A percentile compares a stretch with the other conserved stretches of the same genome.
phyloP scores from a whole-genome alignment of 495 filamentous ascomycete genomes.

The Penicillium mononematosum region DNA sequence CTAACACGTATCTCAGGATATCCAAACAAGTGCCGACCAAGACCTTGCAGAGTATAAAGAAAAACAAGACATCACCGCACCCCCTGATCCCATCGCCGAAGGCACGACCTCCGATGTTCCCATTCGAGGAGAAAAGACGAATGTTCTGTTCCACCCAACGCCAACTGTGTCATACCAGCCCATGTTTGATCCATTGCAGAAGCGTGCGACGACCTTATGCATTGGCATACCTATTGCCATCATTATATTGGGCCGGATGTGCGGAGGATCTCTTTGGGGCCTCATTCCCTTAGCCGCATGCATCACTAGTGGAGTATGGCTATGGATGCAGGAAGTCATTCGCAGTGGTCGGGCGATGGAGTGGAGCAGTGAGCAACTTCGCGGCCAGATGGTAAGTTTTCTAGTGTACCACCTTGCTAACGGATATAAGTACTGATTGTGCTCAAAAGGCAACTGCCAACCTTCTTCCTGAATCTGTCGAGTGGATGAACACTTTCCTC shows the following conservation, averaged over 20 bases:
- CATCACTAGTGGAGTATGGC: constrained; percentile 70
- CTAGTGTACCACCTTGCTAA: background rate
- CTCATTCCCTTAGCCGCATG: constrained; percentile 69
- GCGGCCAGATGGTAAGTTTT: constrained; percentile 70
- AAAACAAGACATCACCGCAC: constrained; percentile 86
- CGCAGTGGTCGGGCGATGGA: constrained; percentile 78
- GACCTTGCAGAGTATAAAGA: constrained; percentile 71
- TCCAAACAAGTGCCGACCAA: constrained; percentile 62
- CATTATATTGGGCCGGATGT: constrained; percentile 71
- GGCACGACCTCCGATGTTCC: constrained; percentile 88
- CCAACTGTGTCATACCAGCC: constrained; percentile 82
- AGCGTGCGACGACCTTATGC: constrained; percentile 64
- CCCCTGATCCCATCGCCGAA: constrained; percentile 77
- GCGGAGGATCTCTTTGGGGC: constrained; percentile 73
- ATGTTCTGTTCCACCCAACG: constrained; percentile 93
- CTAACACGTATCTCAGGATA: constrained; percentile 40
- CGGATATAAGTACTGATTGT: constrained; percentile 16
- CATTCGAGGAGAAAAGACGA: constrained; percentile 93
- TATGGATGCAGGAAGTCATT: constrained; percentile 87
- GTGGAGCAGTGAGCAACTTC: constrained; percentile 81
- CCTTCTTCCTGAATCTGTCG: constrained; percentile 86
- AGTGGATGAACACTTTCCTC: constrained; percentile 91
- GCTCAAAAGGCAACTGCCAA: constrained; percentile 65
- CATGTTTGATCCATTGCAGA: constrained; percentile 76
- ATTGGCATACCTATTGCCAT: constrained; percentile 67